Base-by-base conservation (phyloP, 2,329 filamentous ascomycete genomes). In the Trichoderma polysporum region DNA sequence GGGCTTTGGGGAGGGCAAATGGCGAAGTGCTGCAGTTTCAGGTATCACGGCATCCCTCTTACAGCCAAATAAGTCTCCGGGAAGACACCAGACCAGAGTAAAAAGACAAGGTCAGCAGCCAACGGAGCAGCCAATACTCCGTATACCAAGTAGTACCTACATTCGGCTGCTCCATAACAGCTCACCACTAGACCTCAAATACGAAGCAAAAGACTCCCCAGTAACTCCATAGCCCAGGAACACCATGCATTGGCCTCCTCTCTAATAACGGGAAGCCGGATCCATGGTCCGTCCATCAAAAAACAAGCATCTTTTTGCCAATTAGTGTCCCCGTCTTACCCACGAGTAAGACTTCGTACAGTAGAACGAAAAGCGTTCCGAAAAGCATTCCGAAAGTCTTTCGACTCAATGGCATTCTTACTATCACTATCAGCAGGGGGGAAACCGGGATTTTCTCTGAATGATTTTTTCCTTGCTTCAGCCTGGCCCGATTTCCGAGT, bases 401-500 rank as follows among this genome's bases (percentile, higher is more conserved):
- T 4, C 41, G 19, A n/a, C n/a, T n/a, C n/a, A n/a, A n/a, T n/a
- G n/a, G n/a, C n/a, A n/a, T n/a, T n/a, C n/a, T n/a, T n/a, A n/a
- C n/a, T n/a, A n/a, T n/a, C n/a, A n/a, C n/a, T 22, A 45, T 45
- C 41, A 45, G 41, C 41, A 45, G 22, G n/a, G 41, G 41, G 41
- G 41, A 45, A 45, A 3, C 41, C 41, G 41, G 19, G 9, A 45
- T 22, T 22, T 45, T 22, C 41, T 45, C 41, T 45, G 10, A 13
- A 22, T 31, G 10, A 17, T 33, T 1, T 9, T 33, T 22, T 33
- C 10, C 33, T 45, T 61, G 31, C 58, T 50, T 37, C 41, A 39
- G 45, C 50, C 60, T 33, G 50, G 35, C 59, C 59, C 35, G 47
- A 25, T 53, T 53, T 17, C 47, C 59, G 59, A 62, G 47, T 62